These are phyloP conservation scores for Boletus subparvulus DNA, from an alignment of 768 basidiomycete genomes.

Conservation along the genomic window DNA sequence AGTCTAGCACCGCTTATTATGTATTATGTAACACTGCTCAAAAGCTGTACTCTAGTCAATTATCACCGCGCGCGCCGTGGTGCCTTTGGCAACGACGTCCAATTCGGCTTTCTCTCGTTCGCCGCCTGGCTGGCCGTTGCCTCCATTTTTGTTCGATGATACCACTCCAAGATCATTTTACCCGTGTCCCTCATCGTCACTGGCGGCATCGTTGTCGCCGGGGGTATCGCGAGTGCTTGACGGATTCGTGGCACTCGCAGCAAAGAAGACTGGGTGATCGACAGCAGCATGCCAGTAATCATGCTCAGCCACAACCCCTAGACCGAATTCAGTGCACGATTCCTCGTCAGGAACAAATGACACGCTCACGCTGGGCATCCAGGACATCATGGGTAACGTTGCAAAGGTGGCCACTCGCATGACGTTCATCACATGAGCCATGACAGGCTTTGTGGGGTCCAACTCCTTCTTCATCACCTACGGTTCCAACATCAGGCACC, in stretches of 20 bases:
- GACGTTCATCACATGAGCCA: conserved; percentile 67
- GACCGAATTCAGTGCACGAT: neutral
- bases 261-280: conserved; percentile 47
- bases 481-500: conserved; percentile 2
- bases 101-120: conserved; percentile 22
- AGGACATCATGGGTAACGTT: conserved; percentile 51
- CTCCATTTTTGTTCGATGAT: conserved; percentile 2
- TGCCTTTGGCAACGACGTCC: conserved; percentile 23
- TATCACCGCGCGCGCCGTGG: conserved; percentile 10
- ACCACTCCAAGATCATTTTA: conserved; percentile 20
- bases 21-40: conserved; percentile 11
- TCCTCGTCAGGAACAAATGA: neutral
- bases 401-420: conserved; percentile 58
- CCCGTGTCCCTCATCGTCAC: conserved; percentile 33
- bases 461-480: conserved; percentile 53
- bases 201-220: conserved; percentile 7
- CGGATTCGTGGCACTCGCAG: conserved; percentile 46
- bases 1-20: neutral
- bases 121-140: neutral
- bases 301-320: conserved; percentile 63
- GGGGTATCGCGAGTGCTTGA: conserved; percentile 36
- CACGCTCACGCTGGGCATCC: conserved; percentile 64
- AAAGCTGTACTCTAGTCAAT: conserved; percentile 1
- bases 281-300: conserved; percentile 46
- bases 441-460: conserved; percentile 50